Conservation (phyloP, 495 filamentous ascomycete species). For the Paragyromitra xinjiangensis region DNA sequence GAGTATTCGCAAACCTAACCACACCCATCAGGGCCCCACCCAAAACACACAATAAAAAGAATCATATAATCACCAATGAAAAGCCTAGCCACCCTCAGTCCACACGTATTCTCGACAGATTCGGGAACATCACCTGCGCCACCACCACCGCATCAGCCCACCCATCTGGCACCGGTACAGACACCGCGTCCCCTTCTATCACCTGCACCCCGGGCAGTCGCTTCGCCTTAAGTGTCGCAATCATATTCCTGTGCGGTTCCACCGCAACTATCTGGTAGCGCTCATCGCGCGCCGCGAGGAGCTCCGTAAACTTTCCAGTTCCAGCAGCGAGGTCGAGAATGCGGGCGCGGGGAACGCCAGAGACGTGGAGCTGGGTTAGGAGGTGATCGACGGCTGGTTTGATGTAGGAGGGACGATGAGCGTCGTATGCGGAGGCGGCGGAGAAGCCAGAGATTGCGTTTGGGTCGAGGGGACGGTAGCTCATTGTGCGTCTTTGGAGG, state of each 20-base stretch:
- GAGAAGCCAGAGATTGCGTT: conserved; percentile 64
- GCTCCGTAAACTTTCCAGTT: conserved; percentile 73
- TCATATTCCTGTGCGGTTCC: conserved; percentile 71
- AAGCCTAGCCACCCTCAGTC: conserved; percentile 60
- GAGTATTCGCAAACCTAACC: conserved; percentile 68
- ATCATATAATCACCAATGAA: conserved; percentile 65
- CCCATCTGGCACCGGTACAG: conserved; percentile 64
- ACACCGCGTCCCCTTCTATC: conserved; percentile 64
- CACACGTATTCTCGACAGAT: neutral
- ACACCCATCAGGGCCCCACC: neutral
- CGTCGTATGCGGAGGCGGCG: conserved; percentile 67
- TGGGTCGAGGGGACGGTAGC: conserved; percentile 20
- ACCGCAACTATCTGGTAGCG: conserved; percentile 67
- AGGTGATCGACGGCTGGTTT: conserved; percentile 65
- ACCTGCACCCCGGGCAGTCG: conserved; percentile 63
- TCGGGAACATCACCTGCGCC: conserved; percentile 66
- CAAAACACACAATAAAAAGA: neutral
- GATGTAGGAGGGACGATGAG: conserved; percentile 70
- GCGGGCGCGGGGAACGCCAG: conserved; percentile 59
- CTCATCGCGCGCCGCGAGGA: conserved; percentile 65
- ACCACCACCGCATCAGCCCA: conserved; percentile 71
- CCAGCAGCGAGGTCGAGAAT: conserved; percentile 72
- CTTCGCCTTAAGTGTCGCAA: conserved; percentile 66
- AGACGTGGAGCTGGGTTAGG: conserved; percentile 62
- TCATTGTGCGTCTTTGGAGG: conserved; percentile 2